These are phyloP conservation scores for Noccaea bulbosa DNA, from an alignment of 345 rosid genomes.

Conservation along the genomic window DNA sequence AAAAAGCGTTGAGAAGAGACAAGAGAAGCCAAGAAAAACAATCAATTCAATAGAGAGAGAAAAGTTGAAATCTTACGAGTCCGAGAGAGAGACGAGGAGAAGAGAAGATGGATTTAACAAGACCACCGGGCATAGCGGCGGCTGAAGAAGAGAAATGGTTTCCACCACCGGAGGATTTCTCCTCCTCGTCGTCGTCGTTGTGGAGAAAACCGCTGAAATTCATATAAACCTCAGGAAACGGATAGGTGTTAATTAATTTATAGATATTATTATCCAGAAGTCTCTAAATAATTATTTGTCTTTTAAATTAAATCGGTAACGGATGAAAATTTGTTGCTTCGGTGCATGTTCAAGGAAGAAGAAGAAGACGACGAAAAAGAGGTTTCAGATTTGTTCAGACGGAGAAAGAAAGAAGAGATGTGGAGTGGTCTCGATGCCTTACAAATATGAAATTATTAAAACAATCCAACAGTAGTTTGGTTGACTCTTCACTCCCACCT, in stretches of 20 bases:
- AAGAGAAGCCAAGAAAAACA: background rate
- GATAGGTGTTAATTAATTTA: background rate
- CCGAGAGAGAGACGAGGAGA: constrained; percentile 54
- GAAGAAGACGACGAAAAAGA: constrained; percentile 30
- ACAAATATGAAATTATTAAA: constrained; percentile 41
- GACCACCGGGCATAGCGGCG: constrained; percentile 38
- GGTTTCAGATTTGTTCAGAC: constrained; percentile 44
- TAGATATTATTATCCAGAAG: background rate
- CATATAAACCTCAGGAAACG: constrained; percentile 8
- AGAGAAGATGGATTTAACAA: constrained; percentile 34
- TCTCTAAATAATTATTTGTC: background rate
- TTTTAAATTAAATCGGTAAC: constrained; percentile 5
- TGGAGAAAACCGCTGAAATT: constrained; percentile 45
- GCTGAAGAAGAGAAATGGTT: constrained; percentile 17
- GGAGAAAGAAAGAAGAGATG: constrained; percentile 44
- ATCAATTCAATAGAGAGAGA: background rate
- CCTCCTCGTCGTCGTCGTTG: background rate
- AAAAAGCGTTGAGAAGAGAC: background rate
- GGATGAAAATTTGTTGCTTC: constrained; percentile 16
- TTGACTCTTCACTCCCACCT: constrained; percentile 61
- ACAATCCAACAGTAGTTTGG: constrained; percentile 54
- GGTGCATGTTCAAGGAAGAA: constrained; percentile 15
- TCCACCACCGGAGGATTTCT: constrained; percentile 25
- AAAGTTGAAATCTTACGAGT: constrained; percentile 35
- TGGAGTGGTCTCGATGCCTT: constrained; percentile 80